A percentile compares a stretch with the other conserved stretches of the same genome.
Conservation (phyloP, 2,329 filamentous ascomycete genomes). For the Drechslerella dactyloides region DNA sequence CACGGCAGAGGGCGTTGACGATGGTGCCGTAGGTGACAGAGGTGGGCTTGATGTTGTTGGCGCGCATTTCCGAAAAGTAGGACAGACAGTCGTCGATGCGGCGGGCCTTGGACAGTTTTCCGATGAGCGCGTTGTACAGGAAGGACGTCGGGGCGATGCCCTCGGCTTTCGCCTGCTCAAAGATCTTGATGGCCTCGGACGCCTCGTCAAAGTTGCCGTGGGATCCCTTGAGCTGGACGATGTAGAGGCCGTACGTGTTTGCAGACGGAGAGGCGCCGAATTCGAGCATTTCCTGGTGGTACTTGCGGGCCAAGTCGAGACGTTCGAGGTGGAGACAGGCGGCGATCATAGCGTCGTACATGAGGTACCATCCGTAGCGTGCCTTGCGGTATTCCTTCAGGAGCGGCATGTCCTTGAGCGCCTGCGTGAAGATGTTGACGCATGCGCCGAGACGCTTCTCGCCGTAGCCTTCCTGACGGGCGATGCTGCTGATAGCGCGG, state of each 20-base stretch:
- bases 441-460: conserved; percentile 48
- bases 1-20: conserved; percentile 94
- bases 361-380: conserved; percentile 93
- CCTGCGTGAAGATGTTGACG: conserved; percentile 75
- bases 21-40: conserved; percentile 98
- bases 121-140: conserved; percentile 96
- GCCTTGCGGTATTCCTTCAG: conserved; percentile 83
- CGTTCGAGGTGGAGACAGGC: conserved; percentile 84
- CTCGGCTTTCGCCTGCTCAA: conserved; percentile 89
- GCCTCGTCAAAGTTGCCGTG: conserved; percentile 98
- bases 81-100: conserved; percentile 97
- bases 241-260: conserved; percentile 97
- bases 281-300: conserved; percentile 86
- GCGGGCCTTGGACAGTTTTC: conserved; percentile 95
- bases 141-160: conserved; percentile 96
- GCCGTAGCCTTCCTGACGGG: conserved; percentile 46
- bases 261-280: conserved; percentile 92
- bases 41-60: conserved; percentile 87
- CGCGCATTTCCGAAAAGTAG: conserved; percentile 98
- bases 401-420: conserved; percentile 84
- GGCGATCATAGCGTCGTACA: conserved; percentile 90
- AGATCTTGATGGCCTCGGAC: conserved; percentile 95
- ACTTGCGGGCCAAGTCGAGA: conserved; percentile 79
- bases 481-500: conserved; percentile 49
- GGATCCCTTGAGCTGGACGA: conserved; percentile 97